Evolutionary conservation across 2,329 filamentous ascomycete species (phyloP).

Genomic region (Ceratocystis diversiconidia): DNA sequence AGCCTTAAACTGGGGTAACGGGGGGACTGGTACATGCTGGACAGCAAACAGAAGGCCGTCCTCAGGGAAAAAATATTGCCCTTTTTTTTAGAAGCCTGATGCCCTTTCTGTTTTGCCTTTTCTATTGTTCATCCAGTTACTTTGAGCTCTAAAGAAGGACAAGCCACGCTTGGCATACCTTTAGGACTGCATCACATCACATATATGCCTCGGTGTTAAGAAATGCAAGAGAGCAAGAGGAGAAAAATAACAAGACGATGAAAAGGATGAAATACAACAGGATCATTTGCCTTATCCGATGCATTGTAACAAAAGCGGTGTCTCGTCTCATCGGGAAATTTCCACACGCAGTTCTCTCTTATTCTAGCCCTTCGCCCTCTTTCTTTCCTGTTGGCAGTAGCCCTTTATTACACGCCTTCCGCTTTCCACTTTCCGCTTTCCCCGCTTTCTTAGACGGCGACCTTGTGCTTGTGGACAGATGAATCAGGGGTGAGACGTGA

Average conservation of each 20-base stretch:
- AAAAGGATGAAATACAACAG: neutral
- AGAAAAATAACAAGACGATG: neutral
- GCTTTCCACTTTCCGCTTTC: neutral
- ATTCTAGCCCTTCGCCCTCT: neutral
- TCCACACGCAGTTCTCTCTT: neutral
- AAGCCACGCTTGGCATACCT: neutral
- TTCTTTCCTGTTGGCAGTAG: neutral
- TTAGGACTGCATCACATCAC: neutral
- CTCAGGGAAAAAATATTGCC: neutral
- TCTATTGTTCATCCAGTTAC: too few species aligned
- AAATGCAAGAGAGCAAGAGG: neutral
- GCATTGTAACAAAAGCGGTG: conserved; percentile 3
- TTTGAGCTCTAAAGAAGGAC: neutral
- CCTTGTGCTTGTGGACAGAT: neutral
- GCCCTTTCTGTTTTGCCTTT: neutral
- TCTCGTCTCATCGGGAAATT: neutral
- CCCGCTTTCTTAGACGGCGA: neutral
- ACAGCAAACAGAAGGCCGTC: neutral
- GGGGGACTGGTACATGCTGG: too few species aligned
- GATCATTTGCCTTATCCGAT: conserved; percentile 1
- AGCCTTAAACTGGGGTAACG: neutral
- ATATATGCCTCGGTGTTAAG: neutral
- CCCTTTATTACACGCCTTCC: neutral
- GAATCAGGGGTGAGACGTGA: neutral
- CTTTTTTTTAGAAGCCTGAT: neutral